phyloP scores from a whole-genome alignment of 208 protist genomes.

The Trypanosoma cruzi region DNA sequence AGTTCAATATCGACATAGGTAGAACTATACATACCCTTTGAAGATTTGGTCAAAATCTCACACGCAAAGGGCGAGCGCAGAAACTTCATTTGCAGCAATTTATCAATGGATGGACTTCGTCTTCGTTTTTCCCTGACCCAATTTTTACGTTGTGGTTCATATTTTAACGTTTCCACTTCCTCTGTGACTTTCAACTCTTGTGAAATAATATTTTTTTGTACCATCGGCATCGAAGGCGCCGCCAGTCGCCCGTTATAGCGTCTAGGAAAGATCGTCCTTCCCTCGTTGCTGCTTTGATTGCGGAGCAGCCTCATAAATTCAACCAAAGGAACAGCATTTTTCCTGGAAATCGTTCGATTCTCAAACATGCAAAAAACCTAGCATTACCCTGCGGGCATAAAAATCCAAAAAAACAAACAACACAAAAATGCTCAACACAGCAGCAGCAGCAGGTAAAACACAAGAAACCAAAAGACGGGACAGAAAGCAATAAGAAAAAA shows the following conservation, averaged over 20 bases:
- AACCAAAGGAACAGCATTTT: conserved; percentile 41
- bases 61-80: conserved; percentile 27
- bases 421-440: too few species aligned
- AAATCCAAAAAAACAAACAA: too few species aligned
- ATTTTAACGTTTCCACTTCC: conserved; percentile 25
- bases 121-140: background rate
- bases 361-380: too few species aligned
- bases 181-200: background rate
- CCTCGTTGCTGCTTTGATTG: conserved; percentile 1
- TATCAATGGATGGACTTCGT: background rate
- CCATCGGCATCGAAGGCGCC: background rate
- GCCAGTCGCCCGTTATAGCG: conserved; percentile 15
- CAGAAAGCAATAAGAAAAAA: too few species aligned
- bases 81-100: background rate
- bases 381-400: too few species aligned
- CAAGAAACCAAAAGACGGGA: too few species aligned
- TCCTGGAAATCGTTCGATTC: conserved; percentile 11
- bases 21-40: conserved; percentile 32
- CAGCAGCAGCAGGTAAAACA: too few species aligned
- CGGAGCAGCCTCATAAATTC: conserved; percentile 47
- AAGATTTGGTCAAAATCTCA: conserved; percentile 23
- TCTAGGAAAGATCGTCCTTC: conserved; percentile 24
- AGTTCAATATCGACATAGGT: conserved; percentile 38
- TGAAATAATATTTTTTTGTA: background rate
- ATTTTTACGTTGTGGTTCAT: conserved; percentile 1